Conservation (phyloP, 495 filamentous ascomycete genomes). For the Penicillium roqueforti region DNA sequence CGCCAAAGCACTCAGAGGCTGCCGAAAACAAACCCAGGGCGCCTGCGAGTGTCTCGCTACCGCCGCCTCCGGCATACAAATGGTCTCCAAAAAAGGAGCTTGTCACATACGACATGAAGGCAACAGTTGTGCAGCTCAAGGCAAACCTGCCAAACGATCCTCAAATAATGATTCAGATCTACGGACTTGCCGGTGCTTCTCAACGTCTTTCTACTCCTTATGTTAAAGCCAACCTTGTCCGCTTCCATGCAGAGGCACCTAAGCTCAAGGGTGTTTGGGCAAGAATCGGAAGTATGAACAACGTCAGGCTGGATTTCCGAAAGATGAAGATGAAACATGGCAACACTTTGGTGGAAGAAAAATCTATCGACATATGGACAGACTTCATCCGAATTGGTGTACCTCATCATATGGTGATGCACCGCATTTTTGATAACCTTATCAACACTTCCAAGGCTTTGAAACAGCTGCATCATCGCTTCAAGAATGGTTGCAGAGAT, state of each 20-base stretch:
- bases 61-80: slow-evolving; percentile 29
- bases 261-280: slow-evolving; percentile 79
- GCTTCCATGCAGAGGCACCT: slow-evolving; percentile 82
- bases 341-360: slow-evolving; percentile 60
- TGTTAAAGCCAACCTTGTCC: slow-evolving; percentile 65
- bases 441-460: slow-evolving; percentile 82
- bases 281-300: slow-evolving; percentile 76
- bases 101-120: slow-evolving; percentile 75
- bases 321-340: slow-evolving; percentile 66
- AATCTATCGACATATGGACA: slow-evolving; percentile 74
- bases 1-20: slow-evolving; percentile 14
- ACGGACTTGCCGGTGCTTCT: slow-evolving; percentile 70
- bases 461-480: slow-evolving; percentile 85
- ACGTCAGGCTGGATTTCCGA: slow-evolving; percentile 72
- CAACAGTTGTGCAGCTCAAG: slow-evolving; percentile 79
- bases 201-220: slow-evolving; percentile 85
- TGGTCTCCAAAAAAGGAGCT: slow-evolving; percentile 53
- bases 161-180: slow-evolving; percentile 82
- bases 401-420: slow-evolving; percentile 89
- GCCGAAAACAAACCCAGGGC: slow-evolving; percentile 10
- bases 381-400: slow-evolving; percentile 87
- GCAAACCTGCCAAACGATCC: slow-evolving; percentile 82
- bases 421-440: slow-evolving; percentile 88
- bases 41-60: slow-evolving; percentile 18
- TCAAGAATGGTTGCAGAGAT: slow-evolving; percentile 79